These are phyloP conservation scores for Pestalotiopsis sp. DNA, from an alignment of 2,329 filamentous ascomycete genomes.

Conservation along the genomic window DNA sequence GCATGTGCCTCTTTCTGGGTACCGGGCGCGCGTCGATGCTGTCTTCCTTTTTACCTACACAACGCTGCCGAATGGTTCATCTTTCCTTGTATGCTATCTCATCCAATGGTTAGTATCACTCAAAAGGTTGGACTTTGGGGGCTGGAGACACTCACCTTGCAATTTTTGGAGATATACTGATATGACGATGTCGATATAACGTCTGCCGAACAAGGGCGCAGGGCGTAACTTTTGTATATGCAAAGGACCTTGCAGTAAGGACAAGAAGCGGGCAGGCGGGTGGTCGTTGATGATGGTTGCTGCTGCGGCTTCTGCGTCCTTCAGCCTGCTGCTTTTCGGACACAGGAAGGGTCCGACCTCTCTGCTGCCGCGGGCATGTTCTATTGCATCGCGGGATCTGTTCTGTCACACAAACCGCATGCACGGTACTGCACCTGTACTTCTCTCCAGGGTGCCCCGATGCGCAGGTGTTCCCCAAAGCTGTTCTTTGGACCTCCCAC, in stretches of 20 bases:
- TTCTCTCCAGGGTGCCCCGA: not conserved
- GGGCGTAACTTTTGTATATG: not conserved
- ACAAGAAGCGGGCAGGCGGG: not conserved
- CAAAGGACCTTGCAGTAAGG: not conserved
- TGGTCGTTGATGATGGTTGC: not conserved
- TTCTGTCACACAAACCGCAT: not conserved
- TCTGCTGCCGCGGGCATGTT: not conserved
- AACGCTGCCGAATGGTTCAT: not conserved
- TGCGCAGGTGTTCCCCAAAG: not conserved
- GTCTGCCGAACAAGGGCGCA: not conserved
- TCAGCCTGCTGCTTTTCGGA: not conserved
- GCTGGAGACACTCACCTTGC: not conserved
- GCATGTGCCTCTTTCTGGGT: not conserved
- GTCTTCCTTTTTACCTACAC: not conserved
- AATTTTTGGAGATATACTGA: not conserved
- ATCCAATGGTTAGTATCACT: not conserved
- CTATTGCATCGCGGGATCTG: not conserved
- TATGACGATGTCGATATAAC: not conserved
- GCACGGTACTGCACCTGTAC: not conserved
- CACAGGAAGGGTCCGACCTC: not conserved
- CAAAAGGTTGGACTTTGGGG: not conserved
- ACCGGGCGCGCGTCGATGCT: not conserved
- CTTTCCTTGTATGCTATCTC: not conserved
- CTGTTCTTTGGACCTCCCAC: not conserved
- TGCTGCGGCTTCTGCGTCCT: not conserved